phyloP scores from a whole-genome alignment of 495 filamentous ascomycete species.

The Durotheca rogersii region DNA sequence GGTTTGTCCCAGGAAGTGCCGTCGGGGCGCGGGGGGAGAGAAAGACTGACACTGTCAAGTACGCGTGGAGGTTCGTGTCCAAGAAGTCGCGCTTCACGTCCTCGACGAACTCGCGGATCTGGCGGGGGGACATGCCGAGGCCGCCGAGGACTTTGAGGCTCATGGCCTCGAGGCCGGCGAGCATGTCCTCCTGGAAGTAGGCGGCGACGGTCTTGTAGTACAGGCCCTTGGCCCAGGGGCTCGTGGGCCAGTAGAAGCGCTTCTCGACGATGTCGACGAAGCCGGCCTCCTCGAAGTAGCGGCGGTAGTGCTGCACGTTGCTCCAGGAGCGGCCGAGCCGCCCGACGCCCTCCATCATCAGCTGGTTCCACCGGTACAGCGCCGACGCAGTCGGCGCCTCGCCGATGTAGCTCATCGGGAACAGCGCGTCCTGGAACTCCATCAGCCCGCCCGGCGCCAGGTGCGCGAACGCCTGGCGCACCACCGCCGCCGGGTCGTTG shows the following conservation, averaged over 20 bases:
- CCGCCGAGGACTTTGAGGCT: slow-evolving; percentile 33
- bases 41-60: slow-evolving; percentile 37
- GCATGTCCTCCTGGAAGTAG: slow-evolving; percentile 35
- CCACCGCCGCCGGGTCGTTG: slow-evolving; percentile 48
- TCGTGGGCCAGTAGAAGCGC: slow-evolving; percentile 37
- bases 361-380: slow-evolving; percentile 40
- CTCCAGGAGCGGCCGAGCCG: slow-evolving; percentile 35
- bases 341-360: slow-evolving; percentile 36
- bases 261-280: slow-evolving; percentile 33
- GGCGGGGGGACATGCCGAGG: slow-evolving; percentile 27
- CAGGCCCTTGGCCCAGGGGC: slow-evolving; percentile 35
- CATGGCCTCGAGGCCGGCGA: slow-evolving; percentile 29
- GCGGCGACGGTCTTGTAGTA: slow-evolving; percentile 36
- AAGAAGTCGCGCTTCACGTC: slow-evolving; percentile 33
- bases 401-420: slow-evolving; percentile 37
- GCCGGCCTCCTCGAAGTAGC: slow-evolving; percentile 33
- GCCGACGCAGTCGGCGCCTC: slow-evolving; percentile 26
- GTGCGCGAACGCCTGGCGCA: slow-evolving; percentile 47
- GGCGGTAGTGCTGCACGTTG: slow-evolving; percentile 30
- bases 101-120: slow-evolving; percentile 30
- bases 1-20: neutral
- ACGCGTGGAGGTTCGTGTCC: slow-evolving; percentile 32
- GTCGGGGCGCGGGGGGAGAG: neutral
- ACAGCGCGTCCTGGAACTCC: slow-evolving; percentile 50
- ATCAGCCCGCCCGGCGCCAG: slow-evolving; percentile 52